These are phyloP conservation scores for Teratosphaeria nubilosa DNA, from an alignment of 2,329 filamentous ascomycete genomes.

Conservation along the genomic window DNA sequence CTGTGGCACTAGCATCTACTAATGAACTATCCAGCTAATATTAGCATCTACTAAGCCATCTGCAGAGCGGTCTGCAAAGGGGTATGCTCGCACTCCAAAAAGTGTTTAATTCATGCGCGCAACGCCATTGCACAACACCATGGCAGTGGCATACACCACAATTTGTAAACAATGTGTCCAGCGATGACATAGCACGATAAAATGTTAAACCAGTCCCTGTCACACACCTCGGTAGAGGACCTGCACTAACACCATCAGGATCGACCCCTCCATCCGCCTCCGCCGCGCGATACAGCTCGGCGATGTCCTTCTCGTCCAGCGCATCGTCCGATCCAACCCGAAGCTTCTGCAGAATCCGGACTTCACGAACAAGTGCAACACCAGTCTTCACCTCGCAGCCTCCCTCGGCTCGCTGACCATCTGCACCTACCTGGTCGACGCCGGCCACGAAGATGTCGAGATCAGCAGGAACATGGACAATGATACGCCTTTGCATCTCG, in stretches of 20 bases:
- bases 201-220: neutral
- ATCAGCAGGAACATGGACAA: slow-evolving; percentile 69
- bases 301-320: slow-evolving; percentile 61
- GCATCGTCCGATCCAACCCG: slow-evolving; percentile 66
- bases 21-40: too few species aligned
- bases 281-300: slow-evolving; percentile 72
- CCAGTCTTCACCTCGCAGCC: slow-evolving; percentile 71
- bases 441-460: slow-evolving; percentile 63
- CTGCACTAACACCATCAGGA: slow-evolving; percentile 44
- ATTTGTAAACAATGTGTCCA: neutral
- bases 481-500: slow-evolving; percentile 74
- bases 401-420: slow-evolving; percentile 61
- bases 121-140: neutral
- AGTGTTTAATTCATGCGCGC: too few species aligned
- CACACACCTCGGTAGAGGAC: neutral
- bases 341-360: slow-evolving; percentile 69
- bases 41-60: too few species aligned
- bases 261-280: slow-evolving; percentile 65
- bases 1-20: too few species aligned
- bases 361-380: slow-evolving; percentile 65
- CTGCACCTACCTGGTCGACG: slow-evolving; percentile 56
- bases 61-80: too few species aligned
- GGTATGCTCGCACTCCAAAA: too few species aligned
- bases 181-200: neutral
- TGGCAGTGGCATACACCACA: neutral